phyloP scores from a whole-genome alignment of 2,329 filamentous ascomycete species.

The Pyrenophora teres region DNA sequence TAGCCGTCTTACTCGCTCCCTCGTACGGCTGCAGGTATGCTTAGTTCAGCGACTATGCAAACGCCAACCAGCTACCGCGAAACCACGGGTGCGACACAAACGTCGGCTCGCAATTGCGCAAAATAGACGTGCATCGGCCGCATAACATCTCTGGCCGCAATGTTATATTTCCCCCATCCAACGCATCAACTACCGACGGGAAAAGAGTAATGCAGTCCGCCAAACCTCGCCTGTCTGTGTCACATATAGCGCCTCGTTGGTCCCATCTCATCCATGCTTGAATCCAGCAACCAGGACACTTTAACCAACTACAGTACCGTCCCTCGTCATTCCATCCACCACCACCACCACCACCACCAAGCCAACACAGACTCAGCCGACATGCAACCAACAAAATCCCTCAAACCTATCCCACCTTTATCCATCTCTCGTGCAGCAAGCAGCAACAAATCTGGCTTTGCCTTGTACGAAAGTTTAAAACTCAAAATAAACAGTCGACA shows the following conservation, averaged over 20 bases:
- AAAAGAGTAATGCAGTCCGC: conserved; percentile 6
- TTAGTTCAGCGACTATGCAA: conserved; percentile 6
- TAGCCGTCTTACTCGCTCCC: conserved; percentile 12
- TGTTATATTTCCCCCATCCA: conserved; percentile 3
- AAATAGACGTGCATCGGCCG: conserved; percentile 17
- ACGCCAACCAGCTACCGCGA: conserved; percentile 3
- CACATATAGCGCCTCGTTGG: conserved; percentile 6
- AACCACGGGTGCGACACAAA: conserved; percentile 7
- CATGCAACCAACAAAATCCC: not conserved
- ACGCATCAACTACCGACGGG: conserved; percentile 3
- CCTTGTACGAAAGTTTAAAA: not conserved
- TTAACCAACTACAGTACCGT: conserved; percentile 8
- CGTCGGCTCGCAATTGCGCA: conserved; percentile 31
- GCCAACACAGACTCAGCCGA: not conserved
- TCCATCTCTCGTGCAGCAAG: no score
- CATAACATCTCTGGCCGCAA: conserved; percentile 8
- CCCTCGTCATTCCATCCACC: no score
- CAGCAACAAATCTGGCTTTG: not conserved
- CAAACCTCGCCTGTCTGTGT: not conserved
- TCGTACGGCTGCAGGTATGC: conserved; percentile 22
- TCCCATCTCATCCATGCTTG: not conserved
- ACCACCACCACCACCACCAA: no score
- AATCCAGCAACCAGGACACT: not conserved
- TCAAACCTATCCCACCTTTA: no score
- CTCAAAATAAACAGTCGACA: not conserved